Evolutionary conservation across 208 protist species (phyloP).

Genomic region (Acanthamoeba lenticulata): DNA sequence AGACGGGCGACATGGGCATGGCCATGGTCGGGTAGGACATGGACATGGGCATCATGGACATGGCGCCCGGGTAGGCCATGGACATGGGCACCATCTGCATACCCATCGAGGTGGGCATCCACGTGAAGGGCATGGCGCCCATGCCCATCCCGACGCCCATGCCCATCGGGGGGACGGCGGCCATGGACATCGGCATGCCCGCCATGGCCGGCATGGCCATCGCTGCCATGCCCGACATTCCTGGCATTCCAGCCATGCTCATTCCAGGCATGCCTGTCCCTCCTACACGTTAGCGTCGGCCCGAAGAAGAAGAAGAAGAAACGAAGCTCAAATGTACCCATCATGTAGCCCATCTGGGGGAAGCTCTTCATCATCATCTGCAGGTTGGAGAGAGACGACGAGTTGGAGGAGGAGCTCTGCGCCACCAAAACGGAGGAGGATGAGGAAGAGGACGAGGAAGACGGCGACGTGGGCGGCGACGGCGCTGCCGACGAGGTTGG

Average conservation of each 20-base stretch:
- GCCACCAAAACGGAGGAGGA: background rate
- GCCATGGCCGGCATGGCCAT: background rate
- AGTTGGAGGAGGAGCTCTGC: background rate
- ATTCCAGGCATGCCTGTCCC: background rate
- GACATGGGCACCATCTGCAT: slow-evolving; percentile 48
- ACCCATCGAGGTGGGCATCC: slow-evolving; percentile 35
- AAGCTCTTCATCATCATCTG: background rate
- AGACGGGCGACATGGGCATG: background rate
- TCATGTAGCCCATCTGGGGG: slow-evolving; percentile 6
- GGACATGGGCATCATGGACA: slow-evolving; percentile 49
- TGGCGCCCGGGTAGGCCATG: slow-evolving; percentile 1
- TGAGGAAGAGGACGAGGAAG: background rate
- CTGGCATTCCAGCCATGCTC: background rate
- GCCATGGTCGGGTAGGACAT: background rate
- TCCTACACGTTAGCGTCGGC: too few species aligned
- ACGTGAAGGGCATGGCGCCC: slow-evolving; percentile 14
- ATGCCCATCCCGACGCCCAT: background rate
- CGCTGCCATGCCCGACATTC: background rate
- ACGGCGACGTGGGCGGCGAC: background rate
- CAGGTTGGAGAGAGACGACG: background rate
- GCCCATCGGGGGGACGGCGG: background rate
- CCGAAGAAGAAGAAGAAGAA: too few species aligned
- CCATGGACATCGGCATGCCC: background rate
- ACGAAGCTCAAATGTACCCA: background rate
- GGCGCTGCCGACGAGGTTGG: too few species aligned